These are phyloP conservation scores for Lolium rigidum DNA, from an alignment of 176 grass and related monocot genomes.

Conservation along the genomic window DNA sequence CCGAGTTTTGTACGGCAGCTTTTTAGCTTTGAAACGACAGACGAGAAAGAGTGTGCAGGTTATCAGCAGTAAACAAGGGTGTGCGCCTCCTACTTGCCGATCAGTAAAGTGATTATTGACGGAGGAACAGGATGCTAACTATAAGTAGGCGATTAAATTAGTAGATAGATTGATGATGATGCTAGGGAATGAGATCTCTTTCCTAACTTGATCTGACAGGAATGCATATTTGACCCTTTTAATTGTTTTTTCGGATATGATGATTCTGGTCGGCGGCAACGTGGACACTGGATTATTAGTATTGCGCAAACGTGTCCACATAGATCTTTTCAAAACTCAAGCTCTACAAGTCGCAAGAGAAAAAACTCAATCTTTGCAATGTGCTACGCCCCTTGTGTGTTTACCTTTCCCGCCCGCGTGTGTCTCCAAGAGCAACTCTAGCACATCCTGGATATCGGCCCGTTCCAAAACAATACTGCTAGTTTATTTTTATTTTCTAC, in stretches of 20 bases:
- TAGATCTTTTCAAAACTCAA: too few relatives aligned
- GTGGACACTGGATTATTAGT: too few relatives aligned
- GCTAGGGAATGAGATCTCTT: not conserved
- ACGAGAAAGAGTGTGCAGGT: not conserved
- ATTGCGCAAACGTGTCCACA: too few relatives aligned
- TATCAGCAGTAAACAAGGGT: not conserved
- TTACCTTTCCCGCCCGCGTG: too few relatives aligned
- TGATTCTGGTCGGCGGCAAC: not conserved
- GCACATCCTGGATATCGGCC: too few relatives aligned
- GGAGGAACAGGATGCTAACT: not conserved
- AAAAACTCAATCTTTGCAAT: too few relatives aligned
- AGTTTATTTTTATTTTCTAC: too few relatives aligned
- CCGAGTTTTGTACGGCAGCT: not conserved
- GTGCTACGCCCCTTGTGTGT: too few relatives aligned
- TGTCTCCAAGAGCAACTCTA: too few relatives aligned
- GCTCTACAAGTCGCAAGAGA: too few relatives aligned
- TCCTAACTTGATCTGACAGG: constrained; percentile 31
- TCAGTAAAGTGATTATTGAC: not conserved
- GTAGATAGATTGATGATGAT: not conserved
- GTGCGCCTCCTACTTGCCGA: not conserved
- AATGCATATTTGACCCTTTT: not conserved
- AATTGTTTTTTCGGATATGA: not conserved
- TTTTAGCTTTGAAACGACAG: not conserved
- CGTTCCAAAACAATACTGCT: too few relatives aligned
- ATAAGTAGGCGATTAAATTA: constrained; percentile 5